Base-by-base conservation (phyloP, 441 rosid species). In the Aleurites moluccanus region DNA sequence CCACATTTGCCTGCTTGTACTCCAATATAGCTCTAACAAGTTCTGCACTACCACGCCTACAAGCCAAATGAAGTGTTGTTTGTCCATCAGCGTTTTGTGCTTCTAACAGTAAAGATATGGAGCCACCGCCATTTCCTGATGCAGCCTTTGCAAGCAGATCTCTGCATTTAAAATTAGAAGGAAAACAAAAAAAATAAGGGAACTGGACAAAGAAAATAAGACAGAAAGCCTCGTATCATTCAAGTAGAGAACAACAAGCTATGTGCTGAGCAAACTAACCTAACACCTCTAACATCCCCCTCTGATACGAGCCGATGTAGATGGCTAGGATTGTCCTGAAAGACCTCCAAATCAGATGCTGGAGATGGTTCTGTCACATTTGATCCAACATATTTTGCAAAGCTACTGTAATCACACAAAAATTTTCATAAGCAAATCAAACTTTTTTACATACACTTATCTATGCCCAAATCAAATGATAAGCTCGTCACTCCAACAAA, bases 41-140 rank as follows among this genome's bases (percentile, higher is more conserved):
- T 74, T 94, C 95, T 59, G 85, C 89, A 83, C 98, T 87, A 79
- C 99, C 98, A 78, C 98, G 95, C 75, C 98, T 88, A 84, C 99
- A 94, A 69, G 99, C 99, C 85, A 96, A 86, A 86, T 96, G 99
- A 75, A 94, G 94, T 73, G 96, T 92, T 28, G 97, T 92, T 84
- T 93, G 99, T 71, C 98, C 99, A 80, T 92, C 98, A 77, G 92
- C 66, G 79, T 96, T 96, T 64, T 91, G 95, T 56, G 98, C 96
- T 85, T 88, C 97, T 80, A 96, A 80, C 61, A 96, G 85, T 40
- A 77, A 80, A 72, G 85, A 80, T 74, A 94, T 57, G 44, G 89
- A 80, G 78, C 79, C 75, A 61, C 85, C 82, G 69, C 84, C 79
- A 27, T 80, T 82, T 87, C 82, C 90, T 59, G 83, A 81, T 77